Conservation (phyloP, 2,329 filamentous ascomycete species). For the Chalaropsis ovoidea region DNA sequence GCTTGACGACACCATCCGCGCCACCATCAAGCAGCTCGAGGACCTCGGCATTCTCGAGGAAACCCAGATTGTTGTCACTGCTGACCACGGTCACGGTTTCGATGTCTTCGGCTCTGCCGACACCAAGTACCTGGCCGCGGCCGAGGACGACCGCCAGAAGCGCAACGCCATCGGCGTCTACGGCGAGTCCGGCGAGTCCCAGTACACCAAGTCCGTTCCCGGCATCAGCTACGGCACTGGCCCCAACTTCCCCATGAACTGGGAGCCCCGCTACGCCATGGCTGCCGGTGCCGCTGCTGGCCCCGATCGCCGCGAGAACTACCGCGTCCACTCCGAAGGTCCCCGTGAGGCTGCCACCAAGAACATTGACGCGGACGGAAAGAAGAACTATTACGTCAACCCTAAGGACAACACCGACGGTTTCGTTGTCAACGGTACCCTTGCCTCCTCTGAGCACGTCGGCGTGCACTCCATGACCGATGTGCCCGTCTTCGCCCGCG, state of each 20-base stretch:
- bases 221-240: slow-evolving; percentile 61
- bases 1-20: slow-evolving; percentile 71
- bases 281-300: slow-evolving; percentile 60
- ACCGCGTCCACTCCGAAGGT: slow-evolving; percentile 56
- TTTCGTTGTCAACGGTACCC: slow-evolving; percentile 65
- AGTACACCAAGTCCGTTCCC: slow-evolving; percentile 54
- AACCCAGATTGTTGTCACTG: slow-evolving; percentile 69
- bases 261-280: slow-evolving; percentile 75
- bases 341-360: slow-evolving; percentile 53
- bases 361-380: slow-evolving; percentile 37
- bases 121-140: slow-evolving; percentile 61
- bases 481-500: slow-evolving; percentile 66
- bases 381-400: slow-evolving; percentile 49
- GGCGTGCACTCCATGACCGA: slow-evolving; percentile 71
- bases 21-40: slow-evolving; percentile 60
- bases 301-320: slow-evolving; percentile 70
- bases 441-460: slow-evolving; percentile 52
- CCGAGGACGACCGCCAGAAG: slow-evolving; percentile 59
- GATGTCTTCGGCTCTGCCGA: slow-evolving; percentile 77
- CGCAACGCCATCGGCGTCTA: slow-evolving; percentile 66
- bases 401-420: slow-evolving; percentile 55
- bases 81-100: slow-evolving; percentile 85
- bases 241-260: slow-evolving; percentile 68
- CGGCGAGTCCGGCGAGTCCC: slow-evolving; percentile 59
- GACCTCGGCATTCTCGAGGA: slow-evolving; percentile 57